These are phyloP conservation scores for Graphilbum ipis-grandicollis DNA, from an alignment of 2,329 filamentous ascomycete species.

Conservation along the genomic window DNA sequence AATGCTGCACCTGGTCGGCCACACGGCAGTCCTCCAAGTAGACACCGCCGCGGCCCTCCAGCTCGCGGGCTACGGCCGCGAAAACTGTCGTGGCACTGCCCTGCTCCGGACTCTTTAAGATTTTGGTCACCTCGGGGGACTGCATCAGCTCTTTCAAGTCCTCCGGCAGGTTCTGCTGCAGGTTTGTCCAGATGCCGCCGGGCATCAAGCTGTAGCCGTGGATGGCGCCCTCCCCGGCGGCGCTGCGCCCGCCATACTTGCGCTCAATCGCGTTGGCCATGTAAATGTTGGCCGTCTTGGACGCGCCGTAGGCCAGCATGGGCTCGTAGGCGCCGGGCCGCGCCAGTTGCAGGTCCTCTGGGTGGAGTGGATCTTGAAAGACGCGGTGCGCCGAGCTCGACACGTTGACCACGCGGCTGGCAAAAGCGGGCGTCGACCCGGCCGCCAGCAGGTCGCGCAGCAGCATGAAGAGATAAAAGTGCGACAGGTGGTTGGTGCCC, in stretches of 20 bases:
- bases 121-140: neutral
- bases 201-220: conserved; percentile 25
- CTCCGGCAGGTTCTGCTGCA: conserved; percentile 13
- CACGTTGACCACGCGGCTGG: conserved; percentile 26
- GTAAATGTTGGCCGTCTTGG: conserved; percentile 31
- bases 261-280: conserved; percentile 29
- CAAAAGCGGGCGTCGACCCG: conserved; percentile 19
- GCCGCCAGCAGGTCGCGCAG: conserved; percentile 24
- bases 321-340: conserved; percentile 16
- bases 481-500: conserved; percentile 30
- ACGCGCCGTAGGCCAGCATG: conserved; percentile 20
- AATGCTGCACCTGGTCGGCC: conserved; percentile 4
- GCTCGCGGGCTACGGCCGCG: conserved; percentile 19
- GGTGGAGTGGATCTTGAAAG: conserved; percentile 12
- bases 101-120: conserved; percentile 18
- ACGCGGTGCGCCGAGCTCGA: conserved; percentile 24
- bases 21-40: conserved; percentile 23
- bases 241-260: conserved; percentile 13
- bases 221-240: conserved; percentile 14
- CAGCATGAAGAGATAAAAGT: conserved; percentile 34
- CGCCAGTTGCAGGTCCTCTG: conserved; percentile 23
- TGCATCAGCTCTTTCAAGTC: conserved; percentile 7
- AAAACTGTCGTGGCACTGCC: conserved; percentile 25
- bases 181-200: conserved; percentile 19
- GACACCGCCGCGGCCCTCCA: conserved; percentile 21